Base-by-base conservation (phyloP, 2,329 filamentous ascomycete species). In the Pseudogymnoascus sp. region DNA sequence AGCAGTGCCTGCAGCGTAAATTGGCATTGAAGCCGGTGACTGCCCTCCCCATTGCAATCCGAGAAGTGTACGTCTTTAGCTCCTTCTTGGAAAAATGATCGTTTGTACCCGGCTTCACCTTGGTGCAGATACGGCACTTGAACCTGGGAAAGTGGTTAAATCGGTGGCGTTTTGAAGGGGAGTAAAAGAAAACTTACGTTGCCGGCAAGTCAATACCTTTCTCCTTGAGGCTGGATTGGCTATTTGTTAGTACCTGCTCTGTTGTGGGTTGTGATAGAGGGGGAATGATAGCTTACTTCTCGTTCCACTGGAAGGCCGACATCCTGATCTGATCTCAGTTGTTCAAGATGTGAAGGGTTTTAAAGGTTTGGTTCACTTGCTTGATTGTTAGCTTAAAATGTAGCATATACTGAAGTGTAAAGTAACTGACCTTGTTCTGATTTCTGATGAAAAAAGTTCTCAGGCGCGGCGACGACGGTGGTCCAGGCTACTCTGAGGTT, bases 1-100 rank as follows among this genome's bases (percentile, higher is more conserved):
- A 73, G 64, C 83, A 85, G 1, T 62, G 38, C 5, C 72, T 69
- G 70, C 82, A 85, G 4, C 72, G 68, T 7, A 71, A 61, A n/a
- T 64, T 60, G 8, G 68, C 68, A 25, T 68, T 69, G 1, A 53
- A 64, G 8, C 63, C 65, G 56, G 71, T 70, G 1, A 65, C 63
- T 3, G 60, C 63, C 0, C 63, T 59, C 1, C 63, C 42, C 5
- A 16, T 34, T 60, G 60, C 16, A 64, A 63, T 63, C 70, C 64
- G 21, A 66, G 68, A 23, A 28, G 66, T 62, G 7, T 65, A 74
- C 46, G 12, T 68, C 64, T 72, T 72, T 7, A 80, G 69, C 67
- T 83, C 79, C 36, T 77, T 79, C 31, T 78, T 77, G 1, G 82
- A 83, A 67, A 74, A 84, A 36, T 69, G 70, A 1, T 61, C 65